Evolutionary conservation across 331 rosid genomes (phyloP), one percentile per base, ranked within the genome.

Genomic region (Rhamnella rubrinervis): DNA sequence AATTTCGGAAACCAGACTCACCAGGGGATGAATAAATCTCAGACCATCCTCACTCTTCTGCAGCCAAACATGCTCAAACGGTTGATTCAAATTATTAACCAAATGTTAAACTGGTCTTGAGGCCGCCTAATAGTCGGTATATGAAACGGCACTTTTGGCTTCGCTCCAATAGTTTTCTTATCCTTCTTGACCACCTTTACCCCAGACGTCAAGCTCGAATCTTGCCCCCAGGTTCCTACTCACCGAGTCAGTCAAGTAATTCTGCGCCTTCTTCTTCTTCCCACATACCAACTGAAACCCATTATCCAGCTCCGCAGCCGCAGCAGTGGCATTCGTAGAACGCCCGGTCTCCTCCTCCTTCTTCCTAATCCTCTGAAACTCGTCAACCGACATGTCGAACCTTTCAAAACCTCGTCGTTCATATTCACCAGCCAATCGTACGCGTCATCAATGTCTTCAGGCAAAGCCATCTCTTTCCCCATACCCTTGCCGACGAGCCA

Each of bases 31-130:
- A 70, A 89, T 66, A 77, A 83, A 85, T 70, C 87, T 75, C 39
- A 51, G 83, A 31, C 79, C 99, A 75, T 95, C 97, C 19, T 89
- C 96, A 78, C 83, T 81, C 77, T 77, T 89, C 77, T 86, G 81
- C 87, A 95, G 60, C 97, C 89, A 83, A 65, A 82, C 90, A 85
- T 95, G 99, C 69, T 83, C 84, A 76, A 91, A 95, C 7, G 96
- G 91, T 70, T 84, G 84, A 71, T 91, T 91, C 0, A 81, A 47
- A 74, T 95, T 95, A 63, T 91, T 77, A 59, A 88, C 89, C 49
- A 78, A 56, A 95, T 85, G 19, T 78, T 87, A 41, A 75, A 91
- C 71, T 78, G 87, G 39, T 87, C 89, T 78, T 95, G 99, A 41
- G 99, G 96, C 77, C 84, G 89, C 58, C 66, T 75, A 58, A 95